These are phyloP conservation scores for Rhodotorula mucilaginosa DNA, from an alignment of 1,284 basidiomycete species.

Conservation along the genomic window DNA sequence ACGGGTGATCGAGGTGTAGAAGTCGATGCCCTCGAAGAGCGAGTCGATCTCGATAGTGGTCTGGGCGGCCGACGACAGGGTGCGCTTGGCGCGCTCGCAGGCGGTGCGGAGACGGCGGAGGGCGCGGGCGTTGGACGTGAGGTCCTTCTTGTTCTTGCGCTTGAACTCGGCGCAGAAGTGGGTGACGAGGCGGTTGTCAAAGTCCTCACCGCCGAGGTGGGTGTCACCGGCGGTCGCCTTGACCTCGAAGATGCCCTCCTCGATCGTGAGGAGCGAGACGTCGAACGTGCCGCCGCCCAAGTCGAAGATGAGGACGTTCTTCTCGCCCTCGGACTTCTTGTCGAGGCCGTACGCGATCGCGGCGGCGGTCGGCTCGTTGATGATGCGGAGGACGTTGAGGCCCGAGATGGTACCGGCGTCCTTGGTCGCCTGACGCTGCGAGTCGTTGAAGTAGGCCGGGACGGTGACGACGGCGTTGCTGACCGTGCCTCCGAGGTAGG, in stretches of 20 bases:
- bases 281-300: constrained; percentile 98
- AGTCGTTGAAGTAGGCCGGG: constrained; percentile 97
- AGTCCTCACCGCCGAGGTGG: constrained; percentile 98
- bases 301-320: constrained; percentile 96
- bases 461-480: constrained; percentile 70
- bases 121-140: constrained; percentile 89
- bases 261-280: constrained; percentile 95
- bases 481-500: constrained; percentile 82
- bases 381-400: constrained; percentile 90
- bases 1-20: constrained; percentile 97
- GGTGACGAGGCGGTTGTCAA: constrained; percentile 94
- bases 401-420: constrained; percentile 88
- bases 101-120: constrained; percentile 95
- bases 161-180: constrained; percentile 99
- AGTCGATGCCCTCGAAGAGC: constrained; percentile 95
- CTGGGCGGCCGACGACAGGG: constrained; percentile 93
- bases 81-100: constrained; percentile 98
- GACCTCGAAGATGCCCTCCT: constrained; percentile 99
- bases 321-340: constrained; percentile 80
- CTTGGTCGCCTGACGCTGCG: constrained; percentile 92
- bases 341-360: constrained; percentile 90
- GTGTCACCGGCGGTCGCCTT: constrained; percentile 99
- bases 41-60: constrained; percentile 97
- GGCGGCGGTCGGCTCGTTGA: constrained; percentile 93
- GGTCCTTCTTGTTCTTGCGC: constrained; percentile 96